phyloP scores from a whole-genome alignment of 805 yeast genomes.

The Myxozyma neotropica region DNA sequence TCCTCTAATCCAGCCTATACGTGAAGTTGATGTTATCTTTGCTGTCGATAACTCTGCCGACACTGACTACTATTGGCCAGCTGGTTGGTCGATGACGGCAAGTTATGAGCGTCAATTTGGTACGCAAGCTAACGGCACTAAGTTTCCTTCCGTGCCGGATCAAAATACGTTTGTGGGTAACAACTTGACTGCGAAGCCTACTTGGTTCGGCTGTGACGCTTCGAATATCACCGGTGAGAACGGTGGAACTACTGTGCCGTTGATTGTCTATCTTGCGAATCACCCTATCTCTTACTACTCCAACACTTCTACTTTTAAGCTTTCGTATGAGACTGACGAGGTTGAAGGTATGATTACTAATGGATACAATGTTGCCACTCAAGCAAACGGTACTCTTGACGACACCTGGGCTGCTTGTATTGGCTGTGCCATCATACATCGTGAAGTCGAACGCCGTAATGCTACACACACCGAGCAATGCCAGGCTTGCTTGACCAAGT shows the following conservation, averaged over 20 bases:
- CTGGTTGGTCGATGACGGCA: constrained; percentile 60
- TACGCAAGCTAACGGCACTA: constrained; percentile 56
- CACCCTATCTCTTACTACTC: constrained; percentile 64
- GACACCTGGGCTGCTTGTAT: constrained; percentile 71
- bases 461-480: constrained; percentile 69
- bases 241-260: constrained; percentile 58
- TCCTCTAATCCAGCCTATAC: constrained; percentile 62
- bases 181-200: constrained; percentile 68
- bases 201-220: constrained; percentile 83
- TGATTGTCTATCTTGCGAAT: constrained; percentile 77
- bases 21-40: constrained; percentile 64
- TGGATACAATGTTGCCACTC: constrained; percentile 74
- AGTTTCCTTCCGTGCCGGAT: constrained; percentile 84
- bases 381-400: constrained; percentile 70
- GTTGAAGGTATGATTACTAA: constrained; percentile 65
- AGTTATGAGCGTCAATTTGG: constrained; percentile 63
- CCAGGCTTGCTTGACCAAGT: constrained; percentile 65
- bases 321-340: constrained; percentile 63
- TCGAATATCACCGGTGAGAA: constrained; percentile 58
- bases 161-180: constrained; percentile 56
- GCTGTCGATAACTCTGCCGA: constrained; percentile 70
- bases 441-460: constrained; percentile 73
- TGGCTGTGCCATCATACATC: constrained; percentile 82
- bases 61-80: constrained; percentile 58
- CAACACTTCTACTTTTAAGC: constrained; percentile 70